Conservation (phyloP, 768 basidiomycete species). For the Leccinum broughii region DNA sequence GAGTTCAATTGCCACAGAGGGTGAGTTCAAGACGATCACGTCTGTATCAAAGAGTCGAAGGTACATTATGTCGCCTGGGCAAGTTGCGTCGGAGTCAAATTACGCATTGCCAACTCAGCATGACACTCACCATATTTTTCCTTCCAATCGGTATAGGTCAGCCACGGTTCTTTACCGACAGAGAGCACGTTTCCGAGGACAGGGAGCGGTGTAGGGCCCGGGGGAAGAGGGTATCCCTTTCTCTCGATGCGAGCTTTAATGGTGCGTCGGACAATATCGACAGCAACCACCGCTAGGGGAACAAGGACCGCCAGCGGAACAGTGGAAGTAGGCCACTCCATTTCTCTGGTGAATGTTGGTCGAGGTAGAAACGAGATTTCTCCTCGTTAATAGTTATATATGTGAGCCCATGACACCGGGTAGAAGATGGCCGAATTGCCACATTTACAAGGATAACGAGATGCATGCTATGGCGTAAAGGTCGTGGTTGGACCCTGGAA, state of each 20-base stretch:
- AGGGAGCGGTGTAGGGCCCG: background rate
- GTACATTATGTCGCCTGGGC: background rate
- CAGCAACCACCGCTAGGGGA: background rate
- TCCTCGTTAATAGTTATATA: background rate
- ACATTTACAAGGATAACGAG: too few species aligned
- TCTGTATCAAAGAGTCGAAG: background rate
- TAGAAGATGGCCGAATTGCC: too few species aligned
- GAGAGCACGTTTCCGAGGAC: background rate
- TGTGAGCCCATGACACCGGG: background rate
- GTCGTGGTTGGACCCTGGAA: too few species aligned
- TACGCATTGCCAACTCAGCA: background rate
- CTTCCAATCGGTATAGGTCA: background rate
- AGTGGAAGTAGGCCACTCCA: background rate
- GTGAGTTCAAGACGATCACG: conserved; percentile 2
- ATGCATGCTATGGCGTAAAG: too few species aligned
- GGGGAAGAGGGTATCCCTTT: background rate
- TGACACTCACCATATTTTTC: background rate
- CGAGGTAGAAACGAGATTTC: background rate
- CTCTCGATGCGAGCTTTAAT: background rate
- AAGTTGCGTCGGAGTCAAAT: background rate
- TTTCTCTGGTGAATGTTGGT: background rate
- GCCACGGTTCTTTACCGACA: background rate
- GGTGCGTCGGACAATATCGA: background rate
- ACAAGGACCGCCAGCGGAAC: background rate
- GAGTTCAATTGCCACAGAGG: background rate